Base-by-base conservation (phyloP, 1,139 yeast genomes). In the Hyphopichia buzzinii region DNA sequence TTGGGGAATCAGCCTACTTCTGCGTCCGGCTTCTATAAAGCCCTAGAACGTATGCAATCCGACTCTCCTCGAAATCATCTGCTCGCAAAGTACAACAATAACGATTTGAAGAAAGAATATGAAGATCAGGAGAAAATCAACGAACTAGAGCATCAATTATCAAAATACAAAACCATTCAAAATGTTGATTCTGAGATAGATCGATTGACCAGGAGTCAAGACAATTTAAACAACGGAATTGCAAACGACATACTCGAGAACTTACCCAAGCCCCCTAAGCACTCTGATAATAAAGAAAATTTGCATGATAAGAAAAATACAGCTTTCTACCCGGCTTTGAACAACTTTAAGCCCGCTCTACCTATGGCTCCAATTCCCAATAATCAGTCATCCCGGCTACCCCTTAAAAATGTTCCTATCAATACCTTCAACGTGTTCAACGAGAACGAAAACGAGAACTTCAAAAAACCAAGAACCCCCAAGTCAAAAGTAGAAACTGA, bases 391-490 rank as follows among this genome's bases (percentile, higher is more conserved):
- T 2, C 26, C 4, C 31, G 35, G 2, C 12, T 27, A 2, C 55
- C 57, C 3, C 39, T 53, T 21, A 37, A 34, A 17, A 47, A 45
- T 21, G 40, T 55, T 6, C 49, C 60, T 2, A 46, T 49, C 0
- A 48, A 38, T 21, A 37, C 42, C 7, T 38, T 46, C 28, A 52
- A 49, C 27, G 32, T 30, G 11, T 30, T 30, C 19, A 30, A 30
- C 11, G 32, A 30, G 4, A 31, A 30, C 12, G 46, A 46, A 6
- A 31, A 33, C 6, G 53, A 45, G 16, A 44, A 39, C 8, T 59
- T 59, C 43, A 49, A 62, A 29, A 59, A 56, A 31, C 67, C 65
- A 0, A 51, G 50, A 30, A 27, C 50, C 11, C 59, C 59, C 3
- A 22, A 8, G 8, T 7, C 30, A 4, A 10, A 17, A 11, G 8